Conservation (phyloP, 2,329 filamentous ascomycete genomes). For the Aspergillus sp. region DNA sequence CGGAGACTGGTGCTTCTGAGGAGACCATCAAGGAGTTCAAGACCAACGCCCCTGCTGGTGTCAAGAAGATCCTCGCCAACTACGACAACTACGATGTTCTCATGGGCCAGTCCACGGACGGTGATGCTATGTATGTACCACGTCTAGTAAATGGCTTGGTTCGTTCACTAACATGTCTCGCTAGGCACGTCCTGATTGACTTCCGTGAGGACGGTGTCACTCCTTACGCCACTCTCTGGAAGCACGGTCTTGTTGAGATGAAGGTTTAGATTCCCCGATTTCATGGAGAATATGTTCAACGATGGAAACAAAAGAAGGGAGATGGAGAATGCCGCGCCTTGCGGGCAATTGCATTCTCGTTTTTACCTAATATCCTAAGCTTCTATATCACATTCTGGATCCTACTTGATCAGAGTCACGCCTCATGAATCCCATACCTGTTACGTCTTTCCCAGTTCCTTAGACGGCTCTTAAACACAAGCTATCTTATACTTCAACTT, state of each 20-base stretch:
- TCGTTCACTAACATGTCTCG: conserved; percentile 2
- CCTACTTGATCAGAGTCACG: conserved; percentile 41
- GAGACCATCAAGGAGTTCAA: conserved; percentile 79
- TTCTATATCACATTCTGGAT: conserved; percentile 31
- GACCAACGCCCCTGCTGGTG: conserved; percentile 71
- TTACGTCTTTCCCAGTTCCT: conserved; percentile 18
- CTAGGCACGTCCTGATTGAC: conserved; percentile 86
- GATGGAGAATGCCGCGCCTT: conserved; percentile 19
- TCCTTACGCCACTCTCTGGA: conserved; percentile 89
- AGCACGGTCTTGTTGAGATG: conserved; percentile 84
- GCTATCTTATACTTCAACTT: neutral
- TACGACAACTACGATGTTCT: conserved; percentile 98
- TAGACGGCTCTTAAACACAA: neutral
- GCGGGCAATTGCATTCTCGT: conserved; percentile 24
- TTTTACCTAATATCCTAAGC: conserved; percentile 24
- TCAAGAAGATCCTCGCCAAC: conserved; percentile 84
- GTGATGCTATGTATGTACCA: conserved; percentile 80
- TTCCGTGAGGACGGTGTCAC: conserved; percentile 96
- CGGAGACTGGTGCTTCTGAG: conserved; percentile 64
- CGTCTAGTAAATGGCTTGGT: neutral
- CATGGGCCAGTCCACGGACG: conserved; percentile 89
- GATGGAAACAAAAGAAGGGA: conserved; percentile 31
- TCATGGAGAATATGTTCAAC: conserved; percentile 24
- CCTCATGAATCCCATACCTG: conserved; percentile 42
- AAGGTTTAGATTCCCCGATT: conserved; percentile 73